Percentiles rank a stretch among this genome's conserved stretches.
phyloP scores from a whole-genome alignment of 495 filamentous ascomycete genomes.

The Lophium mytilinum region DNA sequence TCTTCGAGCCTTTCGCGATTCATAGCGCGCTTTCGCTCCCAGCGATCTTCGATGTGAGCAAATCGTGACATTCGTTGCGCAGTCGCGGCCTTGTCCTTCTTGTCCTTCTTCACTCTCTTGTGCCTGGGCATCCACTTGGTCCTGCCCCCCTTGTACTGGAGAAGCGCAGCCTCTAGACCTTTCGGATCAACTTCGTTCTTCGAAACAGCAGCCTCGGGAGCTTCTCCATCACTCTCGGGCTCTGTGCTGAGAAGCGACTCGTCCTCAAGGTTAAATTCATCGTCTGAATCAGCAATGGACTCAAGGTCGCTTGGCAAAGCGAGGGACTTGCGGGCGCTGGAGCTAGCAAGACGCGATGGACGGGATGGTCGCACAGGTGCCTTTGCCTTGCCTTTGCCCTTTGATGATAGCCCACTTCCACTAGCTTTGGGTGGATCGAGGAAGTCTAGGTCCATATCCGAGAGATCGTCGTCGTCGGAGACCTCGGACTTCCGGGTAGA shows the following conservation, averaged over 20 bases:
- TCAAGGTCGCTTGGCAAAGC: not conserved
- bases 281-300: not conserved
- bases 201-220: no score
- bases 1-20: slow-evolving; percentile 61
- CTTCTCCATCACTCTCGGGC: slow-evolving; percentile 10
- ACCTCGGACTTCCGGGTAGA: slow-evolving; percentile 12
- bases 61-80: not conserved
- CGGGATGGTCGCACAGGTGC: slow-evolving; percentile 1
- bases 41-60: slow-evolving; percentile 27
- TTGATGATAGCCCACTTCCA: not conserved
- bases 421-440: not conserved
- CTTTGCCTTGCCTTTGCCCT: slow-evolving; percentile 18
- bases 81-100: slow-evolving; percentile 4
- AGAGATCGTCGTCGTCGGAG: not conserved
- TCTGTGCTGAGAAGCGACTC: not conserved
- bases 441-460: no score
- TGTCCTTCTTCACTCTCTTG: not conserved
- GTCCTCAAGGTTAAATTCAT: slow-evolving; percentile 3
- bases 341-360: slow-evolving; percentile 8
- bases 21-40: slow-evolving; percentile 30
- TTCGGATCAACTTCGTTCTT: no score
- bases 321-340: slow-evolving; percentile 2
- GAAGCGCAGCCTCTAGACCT: no score
- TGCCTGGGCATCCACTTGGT: not conserved
- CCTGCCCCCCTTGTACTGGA: not conserved